Evolutionary conservation across 2,329 filamentous ascomycete genomes (phyloP).

Genomic region (Trichoderma sp.): DNA sequence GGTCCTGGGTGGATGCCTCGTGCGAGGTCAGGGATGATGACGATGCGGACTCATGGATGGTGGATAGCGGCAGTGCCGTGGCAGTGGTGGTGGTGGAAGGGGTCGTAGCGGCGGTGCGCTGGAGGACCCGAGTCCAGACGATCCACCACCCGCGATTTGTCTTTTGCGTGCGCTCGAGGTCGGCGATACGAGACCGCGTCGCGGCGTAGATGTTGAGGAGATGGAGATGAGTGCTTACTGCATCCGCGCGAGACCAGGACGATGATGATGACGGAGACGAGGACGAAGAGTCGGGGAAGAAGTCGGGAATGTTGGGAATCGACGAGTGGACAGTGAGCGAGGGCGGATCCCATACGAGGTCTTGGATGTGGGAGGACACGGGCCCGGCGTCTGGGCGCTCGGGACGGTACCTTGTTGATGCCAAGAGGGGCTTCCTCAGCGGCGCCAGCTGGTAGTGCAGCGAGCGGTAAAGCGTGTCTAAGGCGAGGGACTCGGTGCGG

Average conservation of each 20-base stretch:
- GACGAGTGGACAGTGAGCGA: slow-evolving; percentile 61
- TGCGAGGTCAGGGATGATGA: slow-evolving; percentile 23
- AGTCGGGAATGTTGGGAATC: slow-evolving; percentile 65
- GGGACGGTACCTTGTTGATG: slow-evolving; percentile 59
- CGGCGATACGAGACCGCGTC: slow-evolving; percentile 46
- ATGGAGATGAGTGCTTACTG: slow-evolving; percentile 65
- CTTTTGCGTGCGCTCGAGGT: slow-evolving; percentile 64
- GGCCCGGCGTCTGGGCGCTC: slow-evolving; percentile 42
- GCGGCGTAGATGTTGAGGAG: slow-evolving; percentile 56
- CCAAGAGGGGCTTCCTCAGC: slow-evolving; percentile 56
- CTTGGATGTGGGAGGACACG: slow-evolving; percentile 52
- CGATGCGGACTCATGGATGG: slow-evolving; percentile 30
- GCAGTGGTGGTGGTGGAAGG: slow-evolving; percentile 2
- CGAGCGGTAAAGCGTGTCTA: slow-evolving; percentile 58
- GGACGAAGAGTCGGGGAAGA: slow-evolving; percentile 24
- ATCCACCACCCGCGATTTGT: slow-evolving; percentile 70
- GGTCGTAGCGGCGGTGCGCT: slow-evolving; percentile 33
- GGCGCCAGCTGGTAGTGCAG: slow-evolving; percentile 63
- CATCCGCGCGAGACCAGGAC: slow-evolving; percentile 62
- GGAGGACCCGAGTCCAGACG: slow-evolving; percentile 62
- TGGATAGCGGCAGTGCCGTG: slow-evolving; percentile 27
- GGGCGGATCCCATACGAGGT: slow-evolving; percentile 63
- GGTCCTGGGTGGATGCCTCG: neutral
- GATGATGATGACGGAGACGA: neutral
- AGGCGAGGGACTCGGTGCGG: slow-evolving; percentile 59